phyloP scores from a whole-genome alignment of 2,329 filamentous ascomycete species.

The Stagonosporopsis rhizophila region DNA sequence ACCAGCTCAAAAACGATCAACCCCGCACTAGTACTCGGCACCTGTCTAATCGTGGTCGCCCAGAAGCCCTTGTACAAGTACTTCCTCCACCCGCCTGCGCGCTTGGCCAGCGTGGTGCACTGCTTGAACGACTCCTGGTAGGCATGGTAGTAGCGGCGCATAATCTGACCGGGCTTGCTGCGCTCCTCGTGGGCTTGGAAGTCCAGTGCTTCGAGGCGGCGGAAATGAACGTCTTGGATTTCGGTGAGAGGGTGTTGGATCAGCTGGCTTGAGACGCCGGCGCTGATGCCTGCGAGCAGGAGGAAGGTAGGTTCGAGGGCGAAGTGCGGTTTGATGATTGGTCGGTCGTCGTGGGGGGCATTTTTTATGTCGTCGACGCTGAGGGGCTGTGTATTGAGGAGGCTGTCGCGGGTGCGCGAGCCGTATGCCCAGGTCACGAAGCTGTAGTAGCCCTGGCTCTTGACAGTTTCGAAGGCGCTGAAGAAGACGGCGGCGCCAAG shows the following conservation, averaged over 20 bases:
- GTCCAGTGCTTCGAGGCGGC: constrained; percentile 75
- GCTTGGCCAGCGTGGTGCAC: constrained; percentile 65
- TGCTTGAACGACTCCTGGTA: constrained; percentile 72
- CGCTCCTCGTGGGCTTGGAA: constrained; percentile 56
- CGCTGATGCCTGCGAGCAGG: constrained; percentile 71
- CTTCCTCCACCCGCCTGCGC: constrained; percentile 63
- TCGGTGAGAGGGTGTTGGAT: constrained; percentile 75
- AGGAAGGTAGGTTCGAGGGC: constrained; percentile 76
- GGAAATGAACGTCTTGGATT: constrained; percentile 76
- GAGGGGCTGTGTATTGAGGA: constrained; percentile 16
- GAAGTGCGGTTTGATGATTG: constrained; percentile 75
- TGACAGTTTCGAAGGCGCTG: constrained; percentile 76
- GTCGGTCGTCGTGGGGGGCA: constrained; percentile 40
- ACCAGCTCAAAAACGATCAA: constrained; percentile 82
- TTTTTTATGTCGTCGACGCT: constrained; percentile 19
- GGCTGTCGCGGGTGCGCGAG: constrained; percentile 44
- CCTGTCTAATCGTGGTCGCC: constrained; percentile 74
- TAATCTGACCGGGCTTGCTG: constrained; percentile 41
- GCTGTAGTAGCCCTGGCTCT: constrained; percentile 74
- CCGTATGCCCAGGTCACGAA: constrained; percentile 75
- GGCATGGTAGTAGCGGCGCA: constrained; percentile 72
- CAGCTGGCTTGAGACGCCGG: constrained; percentile 71
- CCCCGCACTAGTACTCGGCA: constrained; percentile 78
- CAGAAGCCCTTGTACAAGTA: constrained; percentile 78
- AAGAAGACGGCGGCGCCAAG: constrained; percentile 76